Percentiles rank a stretch among this genome's conserved stretches.
These are phyloP conservation scores for Spathaspora arborariae DNA, from an alignment of 805 yeast genomes.

Conservation along the genomic window DNA sequence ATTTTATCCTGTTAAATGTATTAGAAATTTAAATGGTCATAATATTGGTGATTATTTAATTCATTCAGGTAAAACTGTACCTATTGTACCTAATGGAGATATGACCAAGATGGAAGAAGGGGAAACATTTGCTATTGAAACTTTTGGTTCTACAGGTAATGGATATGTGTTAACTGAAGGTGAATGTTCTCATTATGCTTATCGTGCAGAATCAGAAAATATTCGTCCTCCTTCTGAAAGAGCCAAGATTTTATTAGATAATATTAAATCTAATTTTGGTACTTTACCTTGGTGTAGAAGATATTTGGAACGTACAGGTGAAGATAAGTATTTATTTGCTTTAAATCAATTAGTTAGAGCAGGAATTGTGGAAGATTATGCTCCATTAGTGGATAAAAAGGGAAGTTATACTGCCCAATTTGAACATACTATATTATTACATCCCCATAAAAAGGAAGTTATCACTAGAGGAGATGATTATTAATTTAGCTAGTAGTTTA, in stretches of 20 bases:
- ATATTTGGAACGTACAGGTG: conserved; percentile 86
- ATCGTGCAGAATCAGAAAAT: conserved; percentile 43
- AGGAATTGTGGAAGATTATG: conserved; percentile 90
- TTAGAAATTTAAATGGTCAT: conserved; percentile 93
- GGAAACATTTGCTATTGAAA: conserved; percentile 96
- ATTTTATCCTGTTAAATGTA: conserved; percentile 78
- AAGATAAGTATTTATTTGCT: conserved; percentile 86
- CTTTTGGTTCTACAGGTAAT: conserved; percentile 95
- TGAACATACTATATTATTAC: conserved; percentile 90
- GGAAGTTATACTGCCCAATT: conserved; percentile 95
- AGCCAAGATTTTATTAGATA: conserved; percentile 64
- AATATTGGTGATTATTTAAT: conserved; percentile 79
- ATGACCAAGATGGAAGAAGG: conserved; percentile 98
- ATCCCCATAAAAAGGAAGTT: conserved; percentile 90
- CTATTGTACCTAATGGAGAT: conserved; percentile 91
- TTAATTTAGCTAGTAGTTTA: conserved; percentile 22
- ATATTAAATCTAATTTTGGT: conserved; percentile 81
- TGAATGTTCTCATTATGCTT: conserved; percentile 92
- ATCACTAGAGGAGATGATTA: conserved; percentile 95
- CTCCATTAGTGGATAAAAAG: conserved; percentile 79
- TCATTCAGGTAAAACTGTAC: conserved; percentile 95
- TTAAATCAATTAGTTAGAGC: conserved; percentile 78
- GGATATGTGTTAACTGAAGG: conserved; percentile 86
- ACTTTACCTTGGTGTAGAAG: conserved; percentile 96
- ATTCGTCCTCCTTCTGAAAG: conserved; percentile 51